Conservation (phyloP, 1,139 yeast genomes). For the Debaryomyces fabryi region DNA sequence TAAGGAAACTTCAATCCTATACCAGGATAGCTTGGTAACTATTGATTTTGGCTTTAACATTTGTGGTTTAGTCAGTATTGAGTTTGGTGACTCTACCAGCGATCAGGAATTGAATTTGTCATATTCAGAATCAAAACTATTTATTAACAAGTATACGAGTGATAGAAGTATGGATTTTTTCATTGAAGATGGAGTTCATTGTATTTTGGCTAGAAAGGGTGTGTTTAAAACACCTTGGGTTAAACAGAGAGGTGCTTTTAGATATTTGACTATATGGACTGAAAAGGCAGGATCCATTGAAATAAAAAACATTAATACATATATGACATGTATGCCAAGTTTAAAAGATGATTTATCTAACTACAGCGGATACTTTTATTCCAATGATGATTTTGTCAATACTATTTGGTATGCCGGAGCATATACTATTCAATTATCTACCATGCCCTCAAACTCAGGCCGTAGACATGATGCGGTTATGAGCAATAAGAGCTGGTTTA, state of each 20-base stretch:
- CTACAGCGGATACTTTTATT: constrained; percentile 13
- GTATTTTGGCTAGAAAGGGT: constrained; percentile 8
- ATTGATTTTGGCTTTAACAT: constrained; percentile 14
- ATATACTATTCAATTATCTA: constrained; percentile 13
- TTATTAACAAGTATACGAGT: constrained; percentile 8
- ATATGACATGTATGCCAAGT: constrained; percentile 13
- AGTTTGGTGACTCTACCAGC: constrained; percentile 10
- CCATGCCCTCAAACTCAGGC: constrained; percentile 11
- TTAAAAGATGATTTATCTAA: constrained; percentile 11
- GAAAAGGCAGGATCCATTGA: constrained; percentile 8
- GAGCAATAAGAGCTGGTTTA: constrained; percentile 13
- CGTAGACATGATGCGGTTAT: constrained; percentile 9
- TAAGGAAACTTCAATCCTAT: constrained; percentile 3
- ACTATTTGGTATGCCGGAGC: constrained; percentile 14
- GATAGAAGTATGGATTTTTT: constrained; percentile 14
- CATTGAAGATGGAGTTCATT: constrained; percentile 11
- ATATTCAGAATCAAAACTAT: constrained; percentile 10
- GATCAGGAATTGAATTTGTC: constrained; percentile 10
- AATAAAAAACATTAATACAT: constrained; percentile 9
- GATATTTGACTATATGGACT: constrained; percentile 11
- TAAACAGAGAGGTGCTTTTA: constrained; percentile 14
- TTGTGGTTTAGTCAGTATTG: constrained; percentile 11
- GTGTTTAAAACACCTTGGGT: constrained; percentile 9
- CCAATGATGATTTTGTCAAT: constrained; percentile 12
- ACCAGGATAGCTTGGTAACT: constrained; percentile 9